Evolutionary conservation across 768 basidiomycete genomes (phyloP).

Genomic region (Leccinellum rugosiceps): DNA sequence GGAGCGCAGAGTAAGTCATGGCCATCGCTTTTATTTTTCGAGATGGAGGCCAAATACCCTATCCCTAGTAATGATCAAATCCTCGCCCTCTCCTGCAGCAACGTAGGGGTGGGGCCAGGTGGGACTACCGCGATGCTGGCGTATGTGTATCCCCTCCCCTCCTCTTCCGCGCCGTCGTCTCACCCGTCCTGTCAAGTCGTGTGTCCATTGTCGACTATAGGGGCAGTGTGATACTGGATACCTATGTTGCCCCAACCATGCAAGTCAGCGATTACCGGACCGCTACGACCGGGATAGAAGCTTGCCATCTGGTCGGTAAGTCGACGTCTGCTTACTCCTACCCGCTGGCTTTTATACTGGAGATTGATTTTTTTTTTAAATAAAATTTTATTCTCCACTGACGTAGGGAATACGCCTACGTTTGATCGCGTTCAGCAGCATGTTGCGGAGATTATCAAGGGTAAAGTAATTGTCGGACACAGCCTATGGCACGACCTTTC

Average conservation of each 20-base stretch:
- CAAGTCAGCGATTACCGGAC: conserved; percentile 74
- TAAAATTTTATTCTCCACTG: not conserved
- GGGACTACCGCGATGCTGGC: conserved; percentile 82
- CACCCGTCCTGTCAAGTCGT: conserved; percentile 34
- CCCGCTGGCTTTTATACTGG: not conserved
- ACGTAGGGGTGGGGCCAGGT: conserved; percentile 78
- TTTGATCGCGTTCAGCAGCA: conserved; percentile 66
- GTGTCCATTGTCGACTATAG: conserved; percentile 54
- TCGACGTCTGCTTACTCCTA: not conserved
- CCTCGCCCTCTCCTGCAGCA: conserved; percentile 59
- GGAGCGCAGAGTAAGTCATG: conserved; percentile 15
- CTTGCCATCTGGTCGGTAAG: conserved; percentile 41
- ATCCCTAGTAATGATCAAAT: conserved; percentile 42
- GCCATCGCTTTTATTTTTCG: conserved; percentile 10
- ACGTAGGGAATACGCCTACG: conserved; percentile 37
- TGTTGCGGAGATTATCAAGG: conserved; percentile 63
- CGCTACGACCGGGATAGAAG: conserved; percentile 53
- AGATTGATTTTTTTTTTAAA: not conserved
- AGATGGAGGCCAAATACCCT: conserved; percentile 34
- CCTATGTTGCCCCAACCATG: conserved; percentile 63
- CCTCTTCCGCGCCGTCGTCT: conserved; percentile 5
- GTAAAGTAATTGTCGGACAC: conserved; percentile 74
- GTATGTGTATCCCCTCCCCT: conserved; percentile 41
- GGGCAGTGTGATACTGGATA: conserved; percentile 59
- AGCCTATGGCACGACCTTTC: conserved; percentile 79